These are phyloP conservation scores for Aspergillus quadricinctus DNA, from an alignment of 2,329 filamentous ascomycete species.

Conservation along the genomic window DNA sequence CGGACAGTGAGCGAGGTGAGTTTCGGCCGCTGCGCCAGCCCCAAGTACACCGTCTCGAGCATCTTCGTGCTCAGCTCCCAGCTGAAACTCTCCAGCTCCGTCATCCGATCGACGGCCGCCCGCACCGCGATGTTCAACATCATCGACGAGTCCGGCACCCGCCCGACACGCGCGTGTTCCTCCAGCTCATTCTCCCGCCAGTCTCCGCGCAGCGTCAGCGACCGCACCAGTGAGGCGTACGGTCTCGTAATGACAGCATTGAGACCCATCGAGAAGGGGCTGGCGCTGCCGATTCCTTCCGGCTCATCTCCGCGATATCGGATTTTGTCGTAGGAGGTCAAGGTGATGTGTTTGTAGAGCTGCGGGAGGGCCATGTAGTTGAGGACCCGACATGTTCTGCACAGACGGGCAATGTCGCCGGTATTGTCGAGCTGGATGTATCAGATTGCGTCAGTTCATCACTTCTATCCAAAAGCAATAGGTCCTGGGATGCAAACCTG, in stretches of 20 bases:
- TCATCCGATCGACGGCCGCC: constrained; percentile 57
- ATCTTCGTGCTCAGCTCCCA: constrained; percentile 61
- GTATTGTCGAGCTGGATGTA: constrained; percentile 51
- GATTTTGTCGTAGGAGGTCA: constrained; percentile 56
- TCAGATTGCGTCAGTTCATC: background rate
- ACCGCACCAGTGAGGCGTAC: constrained; percentile 50
- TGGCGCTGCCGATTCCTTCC: constrained; percentile 59
- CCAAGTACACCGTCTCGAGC: constrained; percentile 55
- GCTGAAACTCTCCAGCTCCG: constrained; percentile 51
- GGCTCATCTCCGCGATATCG: constrained; percentile 55
- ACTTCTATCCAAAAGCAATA: background rate
- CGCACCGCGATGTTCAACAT: constrained; percentile 58
- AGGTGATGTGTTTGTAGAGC: constrained; percentile 53
- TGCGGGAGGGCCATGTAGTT: constrained; percentile 62
- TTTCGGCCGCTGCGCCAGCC: constrained; percentile 47
- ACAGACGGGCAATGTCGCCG: constrained; percentile 55
- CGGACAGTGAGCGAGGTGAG: constrained; percentile 53
- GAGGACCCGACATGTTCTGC: constrained; percentile 57
- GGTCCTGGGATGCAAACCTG: constrained; percentile 38
- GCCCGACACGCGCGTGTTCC: constrained; percentile 53
- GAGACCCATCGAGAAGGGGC: constrained; percentile 60
- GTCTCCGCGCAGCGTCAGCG: constrained; percentile 51
- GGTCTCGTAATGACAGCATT: constrained; percentile 58
- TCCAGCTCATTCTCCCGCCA: constrained; percentile 56
- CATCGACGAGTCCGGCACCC: constrained; percentile 61